phyloP scores from a whole-genome alignment of 768 basidiomycete genomes.

The Termitomyces sp. region DNA sequence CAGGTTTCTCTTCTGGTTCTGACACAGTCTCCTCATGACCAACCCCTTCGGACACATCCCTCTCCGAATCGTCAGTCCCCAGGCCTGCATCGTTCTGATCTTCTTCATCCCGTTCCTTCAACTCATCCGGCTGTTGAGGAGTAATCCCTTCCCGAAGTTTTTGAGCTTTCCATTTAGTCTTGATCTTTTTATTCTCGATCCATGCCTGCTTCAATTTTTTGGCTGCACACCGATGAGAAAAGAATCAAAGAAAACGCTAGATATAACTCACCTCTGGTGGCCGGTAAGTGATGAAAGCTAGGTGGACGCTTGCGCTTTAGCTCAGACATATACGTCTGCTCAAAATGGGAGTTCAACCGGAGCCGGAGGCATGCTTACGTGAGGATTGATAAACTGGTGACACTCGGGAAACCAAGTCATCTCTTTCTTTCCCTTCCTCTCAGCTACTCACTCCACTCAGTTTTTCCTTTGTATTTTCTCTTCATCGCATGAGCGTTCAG shows the following conservation, averaged over 20 bases:
- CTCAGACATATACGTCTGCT: slow-evolving; percentile 15
- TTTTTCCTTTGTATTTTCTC: slow-evolving; percentile 33
- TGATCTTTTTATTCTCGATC: slow-evolving; percentile 73
- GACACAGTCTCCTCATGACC: slow-evolving; percentile 5
- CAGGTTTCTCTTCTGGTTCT: slow-evolving; percentile 12
- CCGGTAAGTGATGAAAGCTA: slow-evolving; percentile 64
- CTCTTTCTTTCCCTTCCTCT: slow-evolving; percentile 22
- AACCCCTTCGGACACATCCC: slow-evolving; percentile 12
- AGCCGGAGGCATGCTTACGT: slow-evolving; percentile 14
- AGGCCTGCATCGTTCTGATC: slow-evolving; percentile 13
- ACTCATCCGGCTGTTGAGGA: slow-evolving; percentile 15
- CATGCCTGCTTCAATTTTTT: slow-evolving; percentile 78
- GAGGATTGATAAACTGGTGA: slow-evolving; percentile 19
- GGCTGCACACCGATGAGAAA: slow-evolving; percentile 38
- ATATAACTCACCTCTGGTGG: slow-evolving; percentile 46
- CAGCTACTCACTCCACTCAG: slow-evolving; percentile 37
- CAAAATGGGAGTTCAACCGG: neutral
- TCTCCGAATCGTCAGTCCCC: slow-evolving; percentile 12
- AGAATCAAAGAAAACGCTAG: neutral
- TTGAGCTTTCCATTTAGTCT: slow-evolving; percentile 71
- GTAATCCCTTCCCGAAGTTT: slow-evolving; percentile 44
- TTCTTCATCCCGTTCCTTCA: slow-evolving; percentile 3
- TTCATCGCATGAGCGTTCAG: slow-evolving; percentile 92
- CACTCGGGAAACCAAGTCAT: slow-evolving; percentile 4
- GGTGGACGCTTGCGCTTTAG: slow-evolving; percentile 59